Conservation (phyloP, 495 filamentous ascomycete genomes). For the Neurospora sp. region DNA sequence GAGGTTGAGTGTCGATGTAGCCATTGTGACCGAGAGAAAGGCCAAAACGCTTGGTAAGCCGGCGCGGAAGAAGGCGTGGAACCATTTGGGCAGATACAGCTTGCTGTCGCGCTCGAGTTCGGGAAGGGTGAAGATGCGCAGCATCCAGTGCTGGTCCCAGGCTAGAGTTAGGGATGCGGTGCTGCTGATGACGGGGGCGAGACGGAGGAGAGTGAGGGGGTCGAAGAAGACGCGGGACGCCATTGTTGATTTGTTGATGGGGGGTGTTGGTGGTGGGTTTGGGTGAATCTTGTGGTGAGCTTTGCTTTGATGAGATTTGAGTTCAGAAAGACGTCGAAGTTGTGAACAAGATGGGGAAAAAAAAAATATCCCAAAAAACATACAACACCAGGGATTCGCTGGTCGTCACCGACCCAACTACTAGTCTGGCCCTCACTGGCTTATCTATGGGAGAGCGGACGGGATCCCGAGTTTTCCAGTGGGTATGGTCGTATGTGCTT, state of each 20-base stretch:
- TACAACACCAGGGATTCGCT: background rate
- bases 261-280: background rate
- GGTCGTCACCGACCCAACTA: background rate
- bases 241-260: background rate
- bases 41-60: background rate
- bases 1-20: background rate
- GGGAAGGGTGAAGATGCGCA: background rate
- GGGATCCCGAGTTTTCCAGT: background rate
- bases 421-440: background rate
- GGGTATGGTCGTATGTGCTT: background rate
- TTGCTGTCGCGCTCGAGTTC: background rate
- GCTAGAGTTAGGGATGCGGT: conserved; percentile 1
- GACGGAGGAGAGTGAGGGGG: background rate
- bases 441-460: background rate
- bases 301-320: background rate
- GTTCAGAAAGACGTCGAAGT: background rate
- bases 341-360: background rate
- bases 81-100: background rate
- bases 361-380: background rate
- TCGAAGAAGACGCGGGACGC: background rate
- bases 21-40: background rate
- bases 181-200: conserved; percentile 2
- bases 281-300: background rate
- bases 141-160: conserved; percentile 3
- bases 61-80: background rate